A percentile compares a stretch with the other conserved stretches of the same genome.
These are phyloP conservation scores for Starmera dryadoides DNA, from an alignment of 805 yeast genomes.

Conservation along the genomic window DNA sequence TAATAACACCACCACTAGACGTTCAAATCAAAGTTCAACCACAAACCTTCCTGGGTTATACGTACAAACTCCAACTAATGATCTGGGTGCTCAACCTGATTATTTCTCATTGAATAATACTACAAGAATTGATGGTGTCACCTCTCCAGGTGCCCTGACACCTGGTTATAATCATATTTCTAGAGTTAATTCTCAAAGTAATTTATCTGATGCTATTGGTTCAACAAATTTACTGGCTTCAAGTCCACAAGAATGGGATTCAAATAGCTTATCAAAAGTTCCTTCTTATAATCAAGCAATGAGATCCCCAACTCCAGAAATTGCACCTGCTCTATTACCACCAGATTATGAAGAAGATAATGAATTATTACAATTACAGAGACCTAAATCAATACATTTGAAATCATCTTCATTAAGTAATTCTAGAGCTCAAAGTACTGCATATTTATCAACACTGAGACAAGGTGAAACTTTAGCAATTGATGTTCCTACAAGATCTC, in stretches of 20 bases:
- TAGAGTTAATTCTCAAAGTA: slow-evolving; percentile 44
- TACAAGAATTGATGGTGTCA: slow-evolving; percentile 9
- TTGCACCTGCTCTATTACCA: slow-evolving; percentile 62
- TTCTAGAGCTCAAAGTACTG: slow-evolving; percentile 20
- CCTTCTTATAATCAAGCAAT: slow-evolving; percentile 84
- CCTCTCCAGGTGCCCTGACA: slow-evolving; percentile 36
- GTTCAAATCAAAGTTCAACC: neutral
- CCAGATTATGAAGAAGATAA: slow-evolving; percentile 11
- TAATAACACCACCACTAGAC: slow-evolving; percentile 3
- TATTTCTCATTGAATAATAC: slow-evolving; percentile 24
- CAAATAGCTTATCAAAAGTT: slow-evolving; percentile 50
- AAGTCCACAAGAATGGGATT: slow-evolving; percentile 29
- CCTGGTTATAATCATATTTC: slow-evolving; percentile 56
- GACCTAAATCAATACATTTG: slow-evolving; percentile 20
- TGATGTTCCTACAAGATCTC: slow-evolving; percentile 7
- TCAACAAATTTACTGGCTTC: neutral
- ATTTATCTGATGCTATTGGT: slow-evolving; percentile 13
- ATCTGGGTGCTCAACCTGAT: slow-evolving; percentile 20
- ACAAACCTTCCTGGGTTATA: neutral
- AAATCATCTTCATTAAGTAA: slow-evolving; percentile 19
- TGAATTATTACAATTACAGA: slow-evolving; percentile 7
- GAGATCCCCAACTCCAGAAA: slow-evolving; percentile 39
- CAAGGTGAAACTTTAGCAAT: slow-evolving; percentile 8
- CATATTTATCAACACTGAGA: slow-evolving; percentile 14
- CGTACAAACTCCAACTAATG: slow-evolving; percentile 18